phyloP scores from a whole-genome alignment of 1,284 basidiomycete species.

The Puccinia horiana region DNA sequence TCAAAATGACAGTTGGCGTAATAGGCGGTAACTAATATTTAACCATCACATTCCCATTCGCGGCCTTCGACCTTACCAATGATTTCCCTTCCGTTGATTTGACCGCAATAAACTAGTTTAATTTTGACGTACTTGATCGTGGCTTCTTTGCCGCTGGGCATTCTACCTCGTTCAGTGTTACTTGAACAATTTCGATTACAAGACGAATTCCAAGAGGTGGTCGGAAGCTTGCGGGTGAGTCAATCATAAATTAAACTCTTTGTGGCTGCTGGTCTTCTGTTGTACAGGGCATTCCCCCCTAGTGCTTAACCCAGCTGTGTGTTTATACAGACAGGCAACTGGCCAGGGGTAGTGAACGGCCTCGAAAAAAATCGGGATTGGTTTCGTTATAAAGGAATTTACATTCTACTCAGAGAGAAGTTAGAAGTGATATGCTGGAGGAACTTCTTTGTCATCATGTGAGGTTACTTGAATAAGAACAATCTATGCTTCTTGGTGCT shows the following conservation, averaged over 20 bases:
- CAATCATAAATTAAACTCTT: conserved; percentile 7
- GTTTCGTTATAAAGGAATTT: conserved; percentile 58
- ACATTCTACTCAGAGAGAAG: conserved; percentile 59
- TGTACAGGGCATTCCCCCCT: not conserved
- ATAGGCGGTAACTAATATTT: conserved; percentile 54
- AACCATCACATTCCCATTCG: not conserved
- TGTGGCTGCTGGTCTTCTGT: not conserved
- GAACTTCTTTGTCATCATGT: conserved; percentile 59
- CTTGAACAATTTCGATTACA: conserved; percentile 56
- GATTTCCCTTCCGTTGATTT: conserved; percentile 20
- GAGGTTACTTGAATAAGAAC: conserved; percentile 50
- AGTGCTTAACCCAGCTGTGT: not conserved
- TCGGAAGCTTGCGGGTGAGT: conserved; percentile 50
- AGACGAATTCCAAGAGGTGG: conserved; percentile 53
- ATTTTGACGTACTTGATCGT: conserved; percentile 59
- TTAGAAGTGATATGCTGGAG: conserved; percentile 60
- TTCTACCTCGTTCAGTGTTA: conserved; percentile 56
- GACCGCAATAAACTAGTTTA: conserved; percentile 51
- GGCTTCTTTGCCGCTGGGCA: conserved; percentile 59
- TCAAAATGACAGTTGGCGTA: conserved; percentile 52
- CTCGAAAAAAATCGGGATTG: conserved; percentile 57
- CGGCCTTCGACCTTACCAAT: conserved; percentile 11
- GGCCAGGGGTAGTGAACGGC: conserved; percentile 52
- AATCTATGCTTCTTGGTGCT: not conserved
- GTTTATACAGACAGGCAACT: conserved; percentile 56